Conservation (phyloP, 2,329 filamentous ascomycete species). For the Fusarium begoniae region DNA sequence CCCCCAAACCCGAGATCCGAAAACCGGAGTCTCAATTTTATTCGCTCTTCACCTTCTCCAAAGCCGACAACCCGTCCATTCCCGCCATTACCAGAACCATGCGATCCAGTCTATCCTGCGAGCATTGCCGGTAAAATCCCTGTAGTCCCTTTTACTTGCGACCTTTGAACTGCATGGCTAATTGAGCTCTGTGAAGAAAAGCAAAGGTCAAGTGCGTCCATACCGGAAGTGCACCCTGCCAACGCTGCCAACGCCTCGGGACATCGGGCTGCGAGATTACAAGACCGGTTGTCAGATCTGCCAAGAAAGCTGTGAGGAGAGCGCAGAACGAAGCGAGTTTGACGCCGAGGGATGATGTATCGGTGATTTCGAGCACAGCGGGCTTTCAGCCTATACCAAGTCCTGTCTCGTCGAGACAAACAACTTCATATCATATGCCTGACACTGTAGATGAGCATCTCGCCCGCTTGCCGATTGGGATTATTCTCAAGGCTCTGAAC, state of each 20-base stretch:
- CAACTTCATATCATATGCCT: background rate
- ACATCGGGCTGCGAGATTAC: conserved; percentile 42
- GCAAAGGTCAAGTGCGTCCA: conserved; percentile 51
- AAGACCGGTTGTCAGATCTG: conserved; percentile 1
- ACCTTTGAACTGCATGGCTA: background rate
- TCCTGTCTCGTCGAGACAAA: background rate
- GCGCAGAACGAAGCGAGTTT: background rate
- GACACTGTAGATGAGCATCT: conserved; percentile 41
- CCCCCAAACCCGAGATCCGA: conserved; percentile 10
- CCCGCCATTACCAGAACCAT: conserved; percentile 13
- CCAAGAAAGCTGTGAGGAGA: conserved; percentile 13
- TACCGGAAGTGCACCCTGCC: conserved; percentile 44
- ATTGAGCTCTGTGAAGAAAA: conserved; percentile 26
- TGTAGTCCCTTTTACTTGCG: rapidly evolving
- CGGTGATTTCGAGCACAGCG: background rate
- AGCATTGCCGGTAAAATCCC: conserved; percentile 44
- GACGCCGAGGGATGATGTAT: background rate
- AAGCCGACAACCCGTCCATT: conserved; percentile 17
- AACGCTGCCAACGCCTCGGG: conserved; percentile 43
- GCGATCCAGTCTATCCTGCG: conserved; percentile 49
- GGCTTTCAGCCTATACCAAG: background rate
- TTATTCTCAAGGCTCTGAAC: conserved; percentile 46
- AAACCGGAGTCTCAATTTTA: background rate
- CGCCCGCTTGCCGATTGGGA: conserved; percentile 31
- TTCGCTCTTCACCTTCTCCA: background rate